Conservation (phyloP, 306 rosid genomes). For the Dryas drummondii region DNA sequence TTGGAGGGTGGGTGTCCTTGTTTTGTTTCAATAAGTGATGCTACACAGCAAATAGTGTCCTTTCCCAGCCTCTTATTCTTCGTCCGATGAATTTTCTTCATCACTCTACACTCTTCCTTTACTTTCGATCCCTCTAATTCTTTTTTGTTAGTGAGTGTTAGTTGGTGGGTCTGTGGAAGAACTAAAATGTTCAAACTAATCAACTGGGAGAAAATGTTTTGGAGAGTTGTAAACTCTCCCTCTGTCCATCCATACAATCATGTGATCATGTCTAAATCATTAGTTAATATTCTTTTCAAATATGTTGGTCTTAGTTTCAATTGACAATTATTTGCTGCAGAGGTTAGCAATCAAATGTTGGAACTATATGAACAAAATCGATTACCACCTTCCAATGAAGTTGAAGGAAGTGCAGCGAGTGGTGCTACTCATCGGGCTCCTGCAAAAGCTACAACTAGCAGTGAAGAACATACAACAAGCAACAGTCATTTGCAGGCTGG, state of each 20-base stretch:
- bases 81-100: constrained; percentile 7
- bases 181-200: neutral
- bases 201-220: neutral
- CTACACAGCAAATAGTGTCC: constrained; percentile 13
- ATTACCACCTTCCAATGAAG: constrained; percentile 68
- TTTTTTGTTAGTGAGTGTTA: constrained; percentile 1
- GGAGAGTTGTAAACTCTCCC: neutral
- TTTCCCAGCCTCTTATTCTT: constrained; percentile 14
- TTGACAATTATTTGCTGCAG: constrained; percentile 55
- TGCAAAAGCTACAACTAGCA: constrained; percentile 48
- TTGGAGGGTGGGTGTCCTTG: constrained; percentile 96
- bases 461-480: constrained; percentile 55
- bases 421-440: constrained; percentile 46
- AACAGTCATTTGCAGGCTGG: constrained; percentile 60
- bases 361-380: constrained; percentile 95
- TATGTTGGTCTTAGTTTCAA: constrained; percentile 17
- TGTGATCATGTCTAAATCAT: neutral
- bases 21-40: constrained; percentile 29
- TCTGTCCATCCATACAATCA: neutral
- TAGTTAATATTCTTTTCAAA: neutral
- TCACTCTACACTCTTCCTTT: constrained; percentile 7
- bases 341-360: constrained; percentile 98
- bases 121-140: neutral
- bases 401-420: constrained; percentile 66
- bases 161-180: neutral